Conservation (phyloP, 2,329 filamentous ascomycete genomes). For the Pestalotiopsis sp. region DNA sequence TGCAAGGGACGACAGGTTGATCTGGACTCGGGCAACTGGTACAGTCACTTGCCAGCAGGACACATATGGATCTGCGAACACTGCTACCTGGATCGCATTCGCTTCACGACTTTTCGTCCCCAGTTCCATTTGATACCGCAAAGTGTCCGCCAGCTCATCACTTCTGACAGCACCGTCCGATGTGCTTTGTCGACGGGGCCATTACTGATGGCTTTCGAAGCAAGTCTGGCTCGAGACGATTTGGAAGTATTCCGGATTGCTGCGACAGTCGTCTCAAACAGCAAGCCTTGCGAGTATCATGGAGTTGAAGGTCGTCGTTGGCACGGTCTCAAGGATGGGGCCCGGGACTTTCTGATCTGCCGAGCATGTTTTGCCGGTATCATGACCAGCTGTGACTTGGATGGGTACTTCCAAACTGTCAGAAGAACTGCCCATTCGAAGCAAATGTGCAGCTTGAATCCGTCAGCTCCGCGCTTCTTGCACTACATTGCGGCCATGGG, state of each 20-base stretch:
- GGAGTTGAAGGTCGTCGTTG: background rate
- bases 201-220: slow-evolving; percentile 4
- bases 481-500: slow-evolving; percentile 1
- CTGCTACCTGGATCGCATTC: slow-evolving; percentile 8
- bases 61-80: slow-evolving; percentile 6
- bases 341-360: slow-evolving; percentile 3
- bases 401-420: slow-evolving; percentile 1
- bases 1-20: background rate
- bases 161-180: background rate
- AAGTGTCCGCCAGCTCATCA: background rate
- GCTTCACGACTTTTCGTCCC: background rate
- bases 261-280: background rate
- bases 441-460: background rate
- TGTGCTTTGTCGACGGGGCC: background rate
- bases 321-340: background rate
- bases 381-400: slow-evolving; percentile 2
- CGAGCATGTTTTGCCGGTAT: slow-evolving; percentile 8
- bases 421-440: background rate
- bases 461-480: background rate
- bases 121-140: background rate
- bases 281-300: background rate
- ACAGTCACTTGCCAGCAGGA: background rate
- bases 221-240: background rate
- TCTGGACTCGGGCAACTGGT: background rate
- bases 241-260: slow-evolving; percentile 3